Percentiles rank a stretch among this genome's conserved stretches.
These are phyloP conservation scores for Spongiforma sp. DNA, from an alignment of 1,284 basidiomycete species.

Conservation along the genomic window DNA sequence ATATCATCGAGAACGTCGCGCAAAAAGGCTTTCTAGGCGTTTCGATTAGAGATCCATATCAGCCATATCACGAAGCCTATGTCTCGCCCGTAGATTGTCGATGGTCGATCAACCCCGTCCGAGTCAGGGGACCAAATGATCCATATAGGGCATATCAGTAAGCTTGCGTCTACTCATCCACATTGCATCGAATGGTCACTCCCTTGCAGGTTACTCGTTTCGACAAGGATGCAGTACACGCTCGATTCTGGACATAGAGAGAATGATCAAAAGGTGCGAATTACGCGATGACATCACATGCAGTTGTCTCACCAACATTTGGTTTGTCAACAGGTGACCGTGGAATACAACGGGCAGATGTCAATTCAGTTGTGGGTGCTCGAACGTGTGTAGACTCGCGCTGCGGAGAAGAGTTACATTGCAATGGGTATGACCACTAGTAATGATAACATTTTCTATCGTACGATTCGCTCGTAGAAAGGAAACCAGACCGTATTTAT, in stretches of 20 bases:
- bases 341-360: neutral
- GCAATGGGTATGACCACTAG: too few relatives aligned
- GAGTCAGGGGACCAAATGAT: too few relatives aligned
- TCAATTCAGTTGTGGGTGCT: slow-evolving; percentile 1
- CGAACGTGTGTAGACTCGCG: neutral
- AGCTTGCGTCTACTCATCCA: neutral
- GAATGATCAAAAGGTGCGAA: slow-evolving; percentile 2
- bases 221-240: slow-evolving; percentile 1
- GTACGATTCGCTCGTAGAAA: too few relatives aligned
- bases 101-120: too few relatives aligned
- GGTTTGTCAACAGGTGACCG: neutral
- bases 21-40: too few relatives aligned
- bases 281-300: neutral
- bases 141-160: neutral
- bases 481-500: too few relatives aligned
- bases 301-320: neutral
- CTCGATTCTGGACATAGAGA: slow-evolving; percentile 4
- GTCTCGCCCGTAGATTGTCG: too few relatives aligned
- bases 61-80: neutral
- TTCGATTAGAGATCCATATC: neutral
- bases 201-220: neutral
- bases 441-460: too few relatives aligned
- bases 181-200: neutral
- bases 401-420: too few relatives aligned
- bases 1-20: too few relatives aligned